Conservation (phyloP, 164 flowering plant genomes). For the Sedum album region DNA sequence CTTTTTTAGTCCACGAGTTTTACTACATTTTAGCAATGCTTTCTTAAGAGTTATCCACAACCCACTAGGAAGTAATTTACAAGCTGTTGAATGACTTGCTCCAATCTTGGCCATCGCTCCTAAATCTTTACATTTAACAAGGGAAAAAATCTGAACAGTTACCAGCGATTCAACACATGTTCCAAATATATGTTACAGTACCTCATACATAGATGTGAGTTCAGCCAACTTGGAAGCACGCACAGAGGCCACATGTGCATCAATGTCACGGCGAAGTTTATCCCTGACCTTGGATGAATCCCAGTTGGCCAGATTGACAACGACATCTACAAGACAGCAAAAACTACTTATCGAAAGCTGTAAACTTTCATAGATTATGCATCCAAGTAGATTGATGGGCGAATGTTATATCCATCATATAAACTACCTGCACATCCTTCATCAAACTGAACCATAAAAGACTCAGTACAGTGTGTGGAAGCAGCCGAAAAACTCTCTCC, state of each 20-base stretch:
- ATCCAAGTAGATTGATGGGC: not conserved
- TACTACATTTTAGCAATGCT: too few relatives aligned
- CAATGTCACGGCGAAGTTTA: slow-evolving; percentile 77
- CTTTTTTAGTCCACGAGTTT: too few relatives aligned
- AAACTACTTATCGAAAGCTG: not conserved
- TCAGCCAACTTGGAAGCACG: slow-evolving; percentile 73
- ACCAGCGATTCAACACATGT: not conserved
- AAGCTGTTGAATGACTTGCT: not conserved
- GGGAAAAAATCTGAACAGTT: not conserved
- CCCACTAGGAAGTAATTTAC: not conserved
- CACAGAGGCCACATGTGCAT: slow-evolving; percentile 72
- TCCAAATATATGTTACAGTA: slow-evolving; percentile 13
- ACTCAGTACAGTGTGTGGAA: slow-evolving; percentile 39
- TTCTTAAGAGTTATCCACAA: too few relatives aligned
- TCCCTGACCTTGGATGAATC: slow-evolving; percentile 70
- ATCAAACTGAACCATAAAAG: slow-evolving; percentile 53
- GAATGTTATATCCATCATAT: not conserved
- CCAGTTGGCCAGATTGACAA: slow-evolving; percentile 65
- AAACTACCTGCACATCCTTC: slow-evolving; percentile 64
- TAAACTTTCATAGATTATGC: not conserved
- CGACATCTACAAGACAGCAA: slow-evolving; percentile 60
- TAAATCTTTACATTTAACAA: too few relatives aligned
- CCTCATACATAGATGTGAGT: slow-evolving; percentile 67
- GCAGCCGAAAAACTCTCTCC: slow-evolving; percentile 75
- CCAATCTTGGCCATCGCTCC: not conserved